These are phyloP conservation scores for Verticillium nubilum DNA, from an alignment of 2,329 filamentous ascomycete genomes.

Conservation along the genomic window DNA sequence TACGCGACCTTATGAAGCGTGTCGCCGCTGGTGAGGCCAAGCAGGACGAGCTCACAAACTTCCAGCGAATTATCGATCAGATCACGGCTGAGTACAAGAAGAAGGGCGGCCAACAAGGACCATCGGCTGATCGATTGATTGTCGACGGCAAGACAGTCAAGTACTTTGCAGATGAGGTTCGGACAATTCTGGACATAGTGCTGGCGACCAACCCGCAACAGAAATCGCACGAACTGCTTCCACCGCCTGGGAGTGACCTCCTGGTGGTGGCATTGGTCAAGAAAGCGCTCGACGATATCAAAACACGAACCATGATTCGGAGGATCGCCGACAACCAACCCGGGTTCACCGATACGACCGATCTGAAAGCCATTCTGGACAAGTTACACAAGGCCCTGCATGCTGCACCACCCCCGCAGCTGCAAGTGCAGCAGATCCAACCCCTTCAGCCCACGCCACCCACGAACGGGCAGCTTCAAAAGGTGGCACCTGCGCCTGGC, in stretches of 20 bases:
- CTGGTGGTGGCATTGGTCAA: constrained; percentile 53
- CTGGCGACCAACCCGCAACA: constrained; percentile 53
- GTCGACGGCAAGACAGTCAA: constrained; percentile 52
- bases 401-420: constrained; percentile 18
- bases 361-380: constrained; percentile 49
- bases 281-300: constrained; percentile 47
- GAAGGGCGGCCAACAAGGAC: constrained; percentile 43
- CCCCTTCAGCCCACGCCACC: constrained; percentile 17
- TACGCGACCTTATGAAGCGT: constrained; percentile 77
- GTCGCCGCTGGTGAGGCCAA: constrained; percentile 69
- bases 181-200: constrained; percentile 53
- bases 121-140: constrained; percentile 48
- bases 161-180: constrained; percentile 55
- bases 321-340: constrained; percentile 48
- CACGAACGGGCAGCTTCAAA: constrained; percentile 18
- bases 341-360: constrained; percentile 45
- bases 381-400: constrained; percentile 37
- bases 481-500: constrained; percentile 4
- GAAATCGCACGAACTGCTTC: constrained; percentile 44
- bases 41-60: constrained; percentile 65
- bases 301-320: constrained; percentile 43
- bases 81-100: constrained; percentile 58
- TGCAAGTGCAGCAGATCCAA: background rate
- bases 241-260: constrained; percentile 49
- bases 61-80: constrained; percentile 77